A percentile compares a stretch with the other conserved stretches of the same genome.
These are phyloP conservation scores for Tricholomella constricta DNA, from an alignment of 768 basidiomycete species.

Conservation along the genomic window DNA sequence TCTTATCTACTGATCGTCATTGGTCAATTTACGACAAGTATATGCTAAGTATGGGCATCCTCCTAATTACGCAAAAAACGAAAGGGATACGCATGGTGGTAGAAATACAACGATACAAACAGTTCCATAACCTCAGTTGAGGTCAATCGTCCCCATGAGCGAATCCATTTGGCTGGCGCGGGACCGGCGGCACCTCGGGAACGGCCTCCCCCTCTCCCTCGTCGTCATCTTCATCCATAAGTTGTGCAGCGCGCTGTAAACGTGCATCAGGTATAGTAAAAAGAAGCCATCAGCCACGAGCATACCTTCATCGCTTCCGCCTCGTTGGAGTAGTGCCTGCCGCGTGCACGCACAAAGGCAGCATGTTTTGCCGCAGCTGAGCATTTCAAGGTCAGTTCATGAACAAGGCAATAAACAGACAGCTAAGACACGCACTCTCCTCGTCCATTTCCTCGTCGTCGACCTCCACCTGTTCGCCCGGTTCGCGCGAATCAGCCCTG, in stretches of 20 bases:
- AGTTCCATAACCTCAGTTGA: background rate
- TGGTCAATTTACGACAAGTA: background rate
- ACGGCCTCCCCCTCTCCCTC: slow-evolving; percentile 24
- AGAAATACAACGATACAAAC: too few relatives aligned
- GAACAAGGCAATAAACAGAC: background rate
- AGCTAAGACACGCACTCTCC: slow-evolving; percentile 58
- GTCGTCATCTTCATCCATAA: slow-evolving; percentile 70
- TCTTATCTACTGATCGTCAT: slow-evolving; percentile 6
- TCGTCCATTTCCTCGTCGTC: slow-evolving; percentile 86
- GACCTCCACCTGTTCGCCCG: slow-evolving; percentile 69
- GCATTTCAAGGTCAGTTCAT: background rate
- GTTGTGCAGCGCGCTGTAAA: slow-evolving; percentile 59
- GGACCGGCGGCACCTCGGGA: slow-evolving; percentile 10
- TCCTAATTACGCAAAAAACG: background rate
- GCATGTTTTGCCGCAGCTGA: slow-evolving; percentile 82
- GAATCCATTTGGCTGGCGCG: slow-evolving; percentile 29
- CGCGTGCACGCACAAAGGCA: slow-evolving; percentile 77
- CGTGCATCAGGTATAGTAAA: background rate
- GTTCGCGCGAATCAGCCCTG: slow-evolving; percentile 53
- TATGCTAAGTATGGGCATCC: background rate
- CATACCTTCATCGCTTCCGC: slow-evolving; percentile 90
- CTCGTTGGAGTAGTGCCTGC: slow-evolving; percentile 87
- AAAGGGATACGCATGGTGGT: background rate
- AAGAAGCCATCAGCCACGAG: too few relatives aligned
- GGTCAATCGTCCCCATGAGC: slow-evolving; percentile 15